Percentiles rank a stretch among this genome's conserved stretches.
These are phyloP conservation scores for Fraxinus pennsylvanica DNA, from an alignment of 257 asterid species.

Conservation along the genomic window DNA sequence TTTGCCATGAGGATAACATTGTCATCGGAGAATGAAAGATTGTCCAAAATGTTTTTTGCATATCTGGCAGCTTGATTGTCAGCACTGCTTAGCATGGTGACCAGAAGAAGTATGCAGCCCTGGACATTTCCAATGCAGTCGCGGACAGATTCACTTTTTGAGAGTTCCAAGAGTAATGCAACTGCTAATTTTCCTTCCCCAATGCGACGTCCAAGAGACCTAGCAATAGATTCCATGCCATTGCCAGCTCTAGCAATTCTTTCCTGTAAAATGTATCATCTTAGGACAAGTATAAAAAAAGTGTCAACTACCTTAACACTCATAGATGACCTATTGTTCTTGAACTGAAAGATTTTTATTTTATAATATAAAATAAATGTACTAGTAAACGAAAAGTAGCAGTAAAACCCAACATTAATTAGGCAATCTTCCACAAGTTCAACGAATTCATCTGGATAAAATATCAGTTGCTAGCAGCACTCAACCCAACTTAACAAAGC, in stretches of 20 bases:
- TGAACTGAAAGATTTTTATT: neutral
- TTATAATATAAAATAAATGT: neutral
- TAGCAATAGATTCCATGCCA: slow-evolving; percentile 53
- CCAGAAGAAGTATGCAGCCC: slow-evolving; percentile 65
- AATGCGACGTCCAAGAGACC: slow-evolving; percentile 56
- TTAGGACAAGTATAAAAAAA: slow-evolving; percentile 11
- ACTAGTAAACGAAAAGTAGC: neutral
- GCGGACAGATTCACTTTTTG: slow-evolving; percentile 45
- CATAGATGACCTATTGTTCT: neutral
- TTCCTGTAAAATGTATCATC: slow-evolving; percentile 45
- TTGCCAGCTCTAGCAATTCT: slow-evolving; percentile 44
- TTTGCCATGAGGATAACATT: slow-evolving; percentile 65
- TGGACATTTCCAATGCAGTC: slow-evolving; percentile 57
- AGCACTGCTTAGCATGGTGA: slow-evolving; percentile 50
- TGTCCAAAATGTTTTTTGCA: slow-evolving; percentile 53
- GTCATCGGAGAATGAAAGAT: slow-evolving; percentile 64
- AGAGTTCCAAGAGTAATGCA: slow-evolving; percentile 52
- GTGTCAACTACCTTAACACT: slow-evolving; percentile 8
- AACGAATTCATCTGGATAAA: neutral
- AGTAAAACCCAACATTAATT: neutral
- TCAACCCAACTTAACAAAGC: neutral
- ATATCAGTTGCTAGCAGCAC: neutral
- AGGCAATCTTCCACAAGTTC: neutral
- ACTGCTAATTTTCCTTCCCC: slow-evolving; percentile 62
- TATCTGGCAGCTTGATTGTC: slow-evolving; percentile 57